Evolutionary conservation across 176 grass and related monocot genomes (phyloP), one percentile per base, ranked within the genome.

Genomic region (Bolboschoenus planiculmis): DNA sequence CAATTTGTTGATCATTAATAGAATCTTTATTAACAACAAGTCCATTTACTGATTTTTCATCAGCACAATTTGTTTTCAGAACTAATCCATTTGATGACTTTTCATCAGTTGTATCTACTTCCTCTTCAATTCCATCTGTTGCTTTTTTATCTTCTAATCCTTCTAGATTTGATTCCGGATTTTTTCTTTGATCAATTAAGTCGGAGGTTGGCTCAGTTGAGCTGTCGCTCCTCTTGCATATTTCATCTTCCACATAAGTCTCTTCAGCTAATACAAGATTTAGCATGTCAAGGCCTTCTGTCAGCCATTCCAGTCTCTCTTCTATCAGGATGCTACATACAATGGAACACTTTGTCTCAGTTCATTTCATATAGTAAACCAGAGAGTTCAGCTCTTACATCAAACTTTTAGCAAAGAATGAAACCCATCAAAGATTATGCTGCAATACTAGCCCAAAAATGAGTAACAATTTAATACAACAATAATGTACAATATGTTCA

Each of bases 301-400:
- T 95, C 21, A 99, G 91, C 91, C 89, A 90, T 66, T 93, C 93
- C 0, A 99, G 87, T 34, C 96, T 94, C 85, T 99, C 96, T 92
- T 99, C 96, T 82, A 91, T 91, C 67, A 99, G 80, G 84, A 99
- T 93, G 78, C 96, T 90, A 68, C 85, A 90, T 7, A 5, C 20
- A 79, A 78, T 60, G 5, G 51, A 78, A 86, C 40, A 77, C 18
- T 15, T 59, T 82, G 58, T 67, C 83, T 74, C 86, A 89, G 70
- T 87, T 57, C 36, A 83, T 10, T 23, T 16, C 68, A 78, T 78
- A 23, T 29, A 88, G n/a, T 84, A 62, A 85, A 62, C 60, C 46
- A 63, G 57, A 77, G 55, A 60, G 44, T 26, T 29, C 21, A 14
- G 21, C 40, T 47, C 68, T 46, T 43, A 73, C 39, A 73, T 46